These are phyloP conservation scores for Fusarium compactum DNA, from an alignment of 2,329 filamentous ascomycete species.

Conservation along the genomic window DNA sequence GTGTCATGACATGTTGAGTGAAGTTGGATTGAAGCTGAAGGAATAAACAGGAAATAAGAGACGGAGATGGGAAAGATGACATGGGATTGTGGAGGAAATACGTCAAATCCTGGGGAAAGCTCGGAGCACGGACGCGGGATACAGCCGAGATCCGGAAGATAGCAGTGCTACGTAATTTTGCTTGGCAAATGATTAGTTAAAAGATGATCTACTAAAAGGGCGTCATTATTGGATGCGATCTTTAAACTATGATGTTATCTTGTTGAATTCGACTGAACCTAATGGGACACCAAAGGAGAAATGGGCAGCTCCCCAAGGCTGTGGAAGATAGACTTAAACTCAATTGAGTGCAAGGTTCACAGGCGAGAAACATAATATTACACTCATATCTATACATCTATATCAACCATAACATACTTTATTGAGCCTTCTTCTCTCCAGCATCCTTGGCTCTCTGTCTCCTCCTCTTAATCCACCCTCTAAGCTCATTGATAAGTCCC, in stretches of 20 bases:
- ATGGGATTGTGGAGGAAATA: constrained; percentile 24
- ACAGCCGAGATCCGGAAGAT: constrained; percentile 23
- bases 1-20: constrained; percentile 38
- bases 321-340: neutral
- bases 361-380: constrained; percentile 17
- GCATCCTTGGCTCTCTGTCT: constrained; percentile 57
- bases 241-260: neutral
- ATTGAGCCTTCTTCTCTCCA: constrained; percentile 55
- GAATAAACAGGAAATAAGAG: constrained; percentile 2
- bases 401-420: constrained; percentile 1
- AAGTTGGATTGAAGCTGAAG: constrained; percentile 3
- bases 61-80: constrained; percentile 5
- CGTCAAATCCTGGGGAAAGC: constrained; percentile 29
- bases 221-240: neutral
- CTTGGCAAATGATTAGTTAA: neutral
- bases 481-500: constrained; percentile 84
- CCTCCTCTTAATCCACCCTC: constrained; percentile 66
- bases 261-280: neutral
- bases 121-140: constrained; percentile 31
- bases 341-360: neutral
- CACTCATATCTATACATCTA: constrained; percentile 35
- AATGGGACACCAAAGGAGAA: neutral
- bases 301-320: too few species aligned
- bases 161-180: constrained; percentile 8
- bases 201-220: neutral